phyloP scores from a whole-genome alignment of 768 basidiomycete species.

The Gloeopeniophorella convolvens region DNA sequence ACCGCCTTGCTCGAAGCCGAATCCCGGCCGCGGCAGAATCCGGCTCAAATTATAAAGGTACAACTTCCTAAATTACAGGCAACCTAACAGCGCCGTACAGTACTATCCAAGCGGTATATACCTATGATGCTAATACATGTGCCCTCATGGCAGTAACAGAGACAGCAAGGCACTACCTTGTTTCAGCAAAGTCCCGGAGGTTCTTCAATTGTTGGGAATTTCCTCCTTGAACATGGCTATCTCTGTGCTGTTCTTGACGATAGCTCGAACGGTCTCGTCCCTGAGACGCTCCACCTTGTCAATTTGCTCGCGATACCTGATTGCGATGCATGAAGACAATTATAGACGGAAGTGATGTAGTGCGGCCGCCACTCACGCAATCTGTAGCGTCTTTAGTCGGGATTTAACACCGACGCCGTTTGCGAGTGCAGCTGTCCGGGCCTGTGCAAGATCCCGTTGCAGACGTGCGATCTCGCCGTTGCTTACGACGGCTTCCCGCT shows the following conservation, averaged over 20 bases:
- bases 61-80: too few relatives aligned
- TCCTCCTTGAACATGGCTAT: conserved; percentile 78
- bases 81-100: too few relatives aligned
- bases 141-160: not conserved
- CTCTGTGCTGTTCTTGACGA: conserved; percentile 80
- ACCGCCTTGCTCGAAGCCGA: too few relatives aligned
- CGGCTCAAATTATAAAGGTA: too few relatives aligned
- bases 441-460: conserved; percentile 67
- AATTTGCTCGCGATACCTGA: conserved; percentile 72
- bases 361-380: conserved; percentile 46
- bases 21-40: too few relatives aligned
- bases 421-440: conserved; percentile 66
- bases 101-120: too few relatives aligned
- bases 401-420: conserved; percentile 82
- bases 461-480: conserved; percentile 59
- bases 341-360: conserved; percentile 5
- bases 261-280: conserved; percentile 74
- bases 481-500: conserved; percentile 64
- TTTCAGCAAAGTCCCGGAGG: conserved; percentile 62
- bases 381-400: conserved; percentile 66
- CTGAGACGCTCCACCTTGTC: conserved; percentile 68
- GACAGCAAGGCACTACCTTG: conserved; percentile 27
- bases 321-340: conserved; percentile 1
- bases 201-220: conserved; percentile 65
- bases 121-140: too few relatives aligned